Percentiles rank a stretch among this genome's conserved stretches.
phyloP scores from a whole-genome alignment of 257 asterid species.

The Jacaranda copaia region DNA sequence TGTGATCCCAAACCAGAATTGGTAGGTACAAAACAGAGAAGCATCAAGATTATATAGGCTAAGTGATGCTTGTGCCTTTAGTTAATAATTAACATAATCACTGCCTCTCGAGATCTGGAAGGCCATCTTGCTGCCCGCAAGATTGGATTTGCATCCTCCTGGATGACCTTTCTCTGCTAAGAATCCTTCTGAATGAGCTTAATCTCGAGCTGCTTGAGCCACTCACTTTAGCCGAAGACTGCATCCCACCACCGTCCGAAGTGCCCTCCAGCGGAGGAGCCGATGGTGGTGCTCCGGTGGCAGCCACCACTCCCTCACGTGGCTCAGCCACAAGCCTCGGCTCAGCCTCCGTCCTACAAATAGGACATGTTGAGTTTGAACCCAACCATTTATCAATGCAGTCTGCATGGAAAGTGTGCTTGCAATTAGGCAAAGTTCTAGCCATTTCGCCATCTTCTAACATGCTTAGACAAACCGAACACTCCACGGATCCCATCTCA shows the following conservation, averaged over 20 bases:
- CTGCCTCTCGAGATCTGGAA: constrained; percentile 75
- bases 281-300: constrained; percentile 39
- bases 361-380: constrained; percentile 76
- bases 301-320: constrained; percentile 50
- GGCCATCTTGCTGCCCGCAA: constrained; percentile 48
- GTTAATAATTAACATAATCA: constrained; percentile 23
- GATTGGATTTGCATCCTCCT: constrained; percentile 52
- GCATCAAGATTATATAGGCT: not conserved
- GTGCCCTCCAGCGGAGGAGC: constrained; percentile 55
- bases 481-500: constrained; percentile 47
- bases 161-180: constrained; percentile 71
- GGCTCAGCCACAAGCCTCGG: constrained; percentile 66
- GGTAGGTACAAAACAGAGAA: constrained; percentile 36
- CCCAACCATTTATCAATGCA: constrained; percentile 81
- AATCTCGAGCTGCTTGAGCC: constrained; percentile 66
- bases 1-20: constrained; percentile 21
- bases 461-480: constrained; percentile 70
- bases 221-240: constrained; percentile 35
- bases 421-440: constrained; percentile 74
- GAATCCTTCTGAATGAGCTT: constrained; percentile 75
- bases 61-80: constrained; percentile 24
- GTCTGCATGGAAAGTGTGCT: constrained; percentile 75
- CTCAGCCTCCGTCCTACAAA: constrained; percentile 75
- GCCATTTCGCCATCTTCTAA: constrained; percentile 75
- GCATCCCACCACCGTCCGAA: constrained; percentile 24